Evolutionary conservation across 352 stramenopile species (phyloP).

Genomic region (Porosira glacialis): DNA sequence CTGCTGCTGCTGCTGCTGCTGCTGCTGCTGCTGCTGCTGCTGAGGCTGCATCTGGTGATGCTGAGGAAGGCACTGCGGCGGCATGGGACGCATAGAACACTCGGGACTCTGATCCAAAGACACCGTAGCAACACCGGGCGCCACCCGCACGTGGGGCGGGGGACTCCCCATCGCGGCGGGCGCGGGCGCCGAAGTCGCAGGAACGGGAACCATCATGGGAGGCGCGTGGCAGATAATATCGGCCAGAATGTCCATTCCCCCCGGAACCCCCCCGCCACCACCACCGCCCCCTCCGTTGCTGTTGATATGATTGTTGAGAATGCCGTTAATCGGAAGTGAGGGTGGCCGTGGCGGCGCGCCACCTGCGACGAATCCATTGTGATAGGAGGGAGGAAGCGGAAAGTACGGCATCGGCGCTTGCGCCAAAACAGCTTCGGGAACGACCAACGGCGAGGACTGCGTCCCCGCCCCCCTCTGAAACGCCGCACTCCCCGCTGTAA

Average conservation of each 20-base stretch:
- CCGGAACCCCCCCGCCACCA: conserved; percentile 7
- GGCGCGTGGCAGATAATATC: conserved; percentile 55
- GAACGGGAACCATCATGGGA: conserved; percentile 37
- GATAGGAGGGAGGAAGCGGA: too few relatives aligned
- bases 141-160: conserved; percentile 9
- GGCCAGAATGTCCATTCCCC: conserved; percentile 55
- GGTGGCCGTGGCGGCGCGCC: too few relatives aligned
- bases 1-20: background rate
- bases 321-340: too few relatives aligned
- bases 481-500: too few relatives aligned
- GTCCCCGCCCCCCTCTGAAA: too few relatives aligned
- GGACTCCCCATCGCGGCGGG: background rate
- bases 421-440: too few relatives aligned
- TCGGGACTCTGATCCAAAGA: conserved; percentile 36
- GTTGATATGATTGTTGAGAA: too few relatives aligned
- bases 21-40: background rate
- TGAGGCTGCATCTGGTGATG: conserved; percentile 16
- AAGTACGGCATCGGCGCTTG: too few relatives aligned
- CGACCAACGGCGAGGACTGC: too few relatives aligned
- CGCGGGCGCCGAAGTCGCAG: conserved; percentile 5
- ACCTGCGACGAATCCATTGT: too few relatives aligned
- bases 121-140: conserved; percentile 7
- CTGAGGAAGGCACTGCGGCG: conserved; percentile 2
- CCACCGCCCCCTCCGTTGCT: background rate
- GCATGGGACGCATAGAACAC: conserved; percentile 42